These are phyloP conservation scores for Alternaria angustiovoidea DNA, from an alignment of 2,329 filamentous ascomycete species.

Conservation along the genomic window DNA sequence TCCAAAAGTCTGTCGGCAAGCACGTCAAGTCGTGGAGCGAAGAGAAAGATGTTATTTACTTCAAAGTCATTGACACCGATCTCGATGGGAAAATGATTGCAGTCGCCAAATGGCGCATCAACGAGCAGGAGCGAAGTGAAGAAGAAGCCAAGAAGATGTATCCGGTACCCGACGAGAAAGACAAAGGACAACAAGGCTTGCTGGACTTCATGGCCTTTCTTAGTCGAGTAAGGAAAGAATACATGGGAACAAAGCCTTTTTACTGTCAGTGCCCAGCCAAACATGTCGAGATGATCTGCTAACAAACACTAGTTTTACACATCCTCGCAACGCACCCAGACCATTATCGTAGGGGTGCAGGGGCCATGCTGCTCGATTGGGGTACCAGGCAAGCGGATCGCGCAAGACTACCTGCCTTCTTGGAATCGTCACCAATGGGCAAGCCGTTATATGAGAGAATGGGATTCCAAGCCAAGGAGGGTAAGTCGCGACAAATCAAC, in stretches of 20 bases:
- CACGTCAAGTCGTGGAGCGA: conserved; percentile 34
- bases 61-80: conserved; percentile 49
- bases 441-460: conserved; percentile 51
- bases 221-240: conserved; percentile 34
- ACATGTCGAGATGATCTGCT: not conserved
- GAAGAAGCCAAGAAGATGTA: conserved; percentile 43
- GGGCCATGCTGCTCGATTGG: conserved; percentile 50
- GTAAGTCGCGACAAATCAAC: not conserved
- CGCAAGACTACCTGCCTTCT: conserved; percentile 50
- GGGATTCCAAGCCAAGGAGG: conserved; percentile 31
- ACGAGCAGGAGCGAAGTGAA: conserved; percentile 41
- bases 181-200: conserved; percentile 34
- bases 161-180: conserved; percentile 33
- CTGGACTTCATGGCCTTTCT: conserved; percentile 42
- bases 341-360: conserved; percentile 55
- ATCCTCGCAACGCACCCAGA: conserved; percentile 48
- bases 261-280: conserved; percentile 33
- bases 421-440: conserved; percentile 54
- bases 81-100: conserved; percentile 43
- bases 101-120: conserved; percentile 49
- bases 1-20: conserved; percentile 31
- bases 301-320: conserved; percentile 36
- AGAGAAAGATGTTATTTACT: conserved; percentile 38
- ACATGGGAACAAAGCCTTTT: conserved; percentile 48
- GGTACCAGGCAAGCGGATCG: conserved; percentile 53